A percentile compares a stretch with the other conserved stretches of the same genome.
These are phyloP conservation scores for Phoma herbarum DNA, from an alignment of 2,329 filamentous ascomycete genomes.

Conservation along the genomic window DNA sequence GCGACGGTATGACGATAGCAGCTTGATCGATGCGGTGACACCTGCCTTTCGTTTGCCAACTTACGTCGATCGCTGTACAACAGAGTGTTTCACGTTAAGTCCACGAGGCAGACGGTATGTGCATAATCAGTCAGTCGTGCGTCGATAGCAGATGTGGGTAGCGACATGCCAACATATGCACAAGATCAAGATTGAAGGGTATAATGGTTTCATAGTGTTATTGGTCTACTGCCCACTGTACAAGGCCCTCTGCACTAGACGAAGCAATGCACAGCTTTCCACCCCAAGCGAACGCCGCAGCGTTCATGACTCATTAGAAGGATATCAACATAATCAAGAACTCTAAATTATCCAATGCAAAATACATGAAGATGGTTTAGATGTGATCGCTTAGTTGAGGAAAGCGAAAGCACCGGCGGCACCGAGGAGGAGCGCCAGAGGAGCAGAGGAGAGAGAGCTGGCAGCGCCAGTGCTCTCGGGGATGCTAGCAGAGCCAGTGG, in stretches of 20 bases:
- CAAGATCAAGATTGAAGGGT: slow-evolving; percentile 5
- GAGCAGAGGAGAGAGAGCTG: slow-evolving; percentile 46
- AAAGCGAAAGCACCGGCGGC: slow-evolving; percentile 54
- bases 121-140: not conserved
- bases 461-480: slow-evolving; percentile 43
- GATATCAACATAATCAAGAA: slow-evolving; percentile 24
- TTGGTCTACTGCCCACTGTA: slow-evolving; percentile 34
- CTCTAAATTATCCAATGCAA: slow-evolving; percentile 31
- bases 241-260: slow-evolving; percentile 38
- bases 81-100: slow-evolving; percentile 2
- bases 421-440: slow-evolving; percentile 44
- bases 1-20: slow-evolving; percentile 19
- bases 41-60: slow-evolving; percentile 18
- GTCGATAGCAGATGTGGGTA: not conserved
- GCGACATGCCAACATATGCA: not conserved
- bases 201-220: slow-evolving; percentile 23
- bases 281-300: slow-evolving; percentile 17
- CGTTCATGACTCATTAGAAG: slow-evolving; percentile 28
- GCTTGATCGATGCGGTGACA: slow-evolving; percentile 22
- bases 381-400: slow-evolving; percentile 45
- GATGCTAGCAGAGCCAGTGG: slow-evolving; percentile 22
- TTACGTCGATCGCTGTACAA: slow-evolving; percentile 10
- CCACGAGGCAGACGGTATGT: not conserved
- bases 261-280: slow-evolving; percentile 36
- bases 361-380: slow-evolving; percentile 26